A percentile compares a stretch with the other conserved stretches of the same genome.
Evolutionary conservation across 1,284 basidiomycete species (phyloP).

Genomic region (Pyrrhoderma noxium): DNA sequence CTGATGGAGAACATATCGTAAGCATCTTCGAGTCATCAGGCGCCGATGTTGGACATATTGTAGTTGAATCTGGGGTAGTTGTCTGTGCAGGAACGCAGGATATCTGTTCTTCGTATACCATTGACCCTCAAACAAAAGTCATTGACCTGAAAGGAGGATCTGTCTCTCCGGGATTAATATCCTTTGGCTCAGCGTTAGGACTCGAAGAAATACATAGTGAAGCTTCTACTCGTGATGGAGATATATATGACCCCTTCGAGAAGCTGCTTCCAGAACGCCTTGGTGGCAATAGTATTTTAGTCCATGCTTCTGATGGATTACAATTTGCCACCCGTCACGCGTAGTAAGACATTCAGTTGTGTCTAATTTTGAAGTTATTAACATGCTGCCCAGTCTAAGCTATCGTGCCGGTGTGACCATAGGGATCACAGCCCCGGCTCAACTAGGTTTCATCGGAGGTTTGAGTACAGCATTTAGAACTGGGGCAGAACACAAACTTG

Average conservation of each 20-base stretch:
- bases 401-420: slow-evolving; percentile 19
- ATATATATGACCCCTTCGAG: slow-evolving; percentile 22
- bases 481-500: slow-evolving; percentile 31
- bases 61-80: slow-evolving; percentile 34
- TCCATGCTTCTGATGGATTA: slow-evolving; percentile 45
- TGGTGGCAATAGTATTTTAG: slow-evolving; percentile 34
- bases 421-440: slow-evolving; percentile 33
- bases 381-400: no score
- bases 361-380: no score
- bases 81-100: slow-evolving; percentile 29
- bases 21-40: background rate
- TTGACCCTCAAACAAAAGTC: slow-evolving; percentile 21
- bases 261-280: slow-evolving; percentile 25
- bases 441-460: slow-evolving; percentile 36
- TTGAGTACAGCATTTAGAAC: slow-evolving; percentile 45
- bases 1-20: slow-evolving; percentile 1
- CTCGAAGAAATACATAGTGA: slow-evolving; percentile 36
- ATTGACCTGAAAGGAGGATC: slow-evolving; percentile 22
- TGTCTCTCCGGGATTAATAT: slow-evolving; percentile 29
- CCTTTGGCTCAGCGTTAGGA: slow-evolving; percentile 32
- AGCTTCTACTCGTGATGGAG: slow-evolving; percentile 37
- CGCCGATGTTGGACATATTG: slow-evolving; percentile 31
- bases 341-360: background rate
- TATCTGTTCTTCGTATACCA: background rate
- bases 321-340: slow-evolving; percentile 38